Conservation (phyloP, 2,329 filamentous ascomycete genomes). For the Xylariaceae sp. region DNA sequence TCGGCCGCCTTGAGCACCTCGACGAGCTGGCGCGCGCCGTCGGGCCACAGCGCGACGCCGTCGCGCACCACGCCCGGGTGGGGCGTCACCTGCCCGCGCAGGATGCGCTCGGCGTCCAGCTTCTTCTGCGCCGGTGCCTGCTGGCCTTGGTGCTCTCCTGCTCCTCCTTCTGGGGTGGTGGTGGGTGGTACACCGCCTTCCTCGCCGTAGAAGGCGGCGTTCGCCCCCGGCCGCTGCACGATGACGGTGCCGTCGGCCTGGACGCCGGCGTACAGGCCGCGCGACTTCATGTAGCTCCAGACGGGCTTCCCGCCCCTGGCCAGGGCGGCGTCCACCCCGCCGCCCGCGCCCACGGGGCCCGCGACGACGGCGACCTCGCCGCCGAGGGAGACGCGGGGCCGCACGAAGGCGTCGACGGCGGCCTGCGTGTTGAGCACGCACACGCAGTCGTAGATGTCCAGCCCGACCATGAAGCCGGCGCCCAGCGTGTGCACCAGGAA, state of each 20-base stretch:
- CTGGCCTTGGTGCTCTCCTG: too few relatives aligned
- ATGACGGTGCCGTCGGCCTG: constrained; percentile 83
- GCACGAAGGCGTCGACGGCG: constrained; percentile 70
- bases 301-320: constrained; percentile 43
- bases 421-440: constrained; percentile 75
- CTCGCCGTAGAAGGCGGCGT: constrained; percentile 78
- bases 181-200: too few relatives aligned
- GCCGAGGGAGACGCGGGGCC: constrained; percentile 67
- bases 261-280: constrained; percentile 80
- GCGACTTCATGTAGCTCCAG: constrained; percentile 82
- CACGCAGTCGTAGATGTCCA: constrained; percentile 86
- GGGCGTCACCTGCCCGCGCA: constrained; percentile 35
- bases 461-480: constrained; percentile 70
- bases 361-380: constrained; percentile 72
- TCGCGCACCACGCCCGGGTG: constrained; percentile 25
- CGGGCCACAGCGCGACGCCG: constrained; percentile 30
- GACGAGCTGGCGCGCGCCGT: constrained; percentile 28
- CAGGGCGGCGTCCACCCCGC: constrained; percentile 60
- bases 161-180: too few relatives aligned
- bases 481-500: constrained; percentile 76
- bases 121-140: too few relatives aligned
- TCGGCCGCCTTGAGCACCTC: constrained; percentile 33
- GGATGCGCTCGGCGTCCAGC: constrained; percentile 39
- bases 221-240: constrained; percentile 80
- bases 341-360: constrained; percentile 62